Evolutionary conservation across 371 early-diverging fungal species (phyloP).

Genomic region (Choanephora cucurbitarum): DNA sequence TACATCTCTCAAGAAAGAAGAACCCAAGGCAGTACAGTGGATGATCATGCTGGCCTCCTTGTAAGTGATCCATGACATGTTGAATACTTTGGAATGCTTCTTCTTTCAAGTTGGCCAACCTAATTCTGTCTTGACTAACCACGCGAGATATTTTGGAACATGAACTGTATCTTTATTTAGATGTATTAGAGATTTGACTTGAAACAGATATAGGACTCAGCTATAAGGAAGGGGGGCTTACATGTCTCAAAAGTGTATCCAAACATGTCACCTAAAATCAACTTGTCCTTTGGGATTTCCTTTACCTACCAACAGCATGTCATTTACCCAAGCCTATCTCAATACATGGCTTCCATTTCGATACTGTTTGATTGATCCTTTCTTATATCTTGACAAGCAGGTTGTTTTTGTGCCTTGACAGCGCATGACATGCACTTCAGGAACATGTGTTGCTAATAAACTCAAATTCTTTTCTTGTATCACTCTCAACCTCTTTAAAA

Average conservation of each 20-base stretch:
- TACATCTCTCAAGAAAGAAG: constrained; percentile 66
- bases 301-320: constrained; percentile 24
- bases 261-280: constrained; percentile 20
- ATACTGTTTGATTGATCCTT: constrained; percentile 39
- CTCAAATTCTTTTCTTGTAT: constrained; percentile 36
- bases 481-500: constrained; percentile 33
- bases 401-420: constrained; percentile 26
- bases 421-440: constrained; percentile 37
- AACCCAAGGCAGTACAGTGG: constrained; percentile 75
- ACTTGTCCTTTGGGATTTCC: constrained; percentile 25
- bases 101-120: constrained; percentile 59
- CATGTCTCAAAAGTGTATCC: constrained; percentile 41
- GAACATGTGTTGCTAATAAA: constrained; percentile 32
- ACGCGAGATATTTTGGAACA: constrained; percentile 62
- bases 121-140: constrained; percentile 53
- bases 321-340: neutral
- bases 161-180: constrained; percentile 24
- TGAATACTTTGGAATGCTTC: constrained; percentile 53
- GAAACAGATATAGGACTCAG: too few relatives aligned
- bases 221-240: too few relatives aligned
- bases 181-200: neutral
- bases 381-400: constrained; percentile 26
- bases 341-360: constrained; percentile 25
- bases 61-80: constrained; percentile 47
- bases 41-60: constrained; percentile 57